phyloP scores from a whole-genome alignment of 1,284 basidiomycete species.

The Leccinum pallidistipes region DNA sequence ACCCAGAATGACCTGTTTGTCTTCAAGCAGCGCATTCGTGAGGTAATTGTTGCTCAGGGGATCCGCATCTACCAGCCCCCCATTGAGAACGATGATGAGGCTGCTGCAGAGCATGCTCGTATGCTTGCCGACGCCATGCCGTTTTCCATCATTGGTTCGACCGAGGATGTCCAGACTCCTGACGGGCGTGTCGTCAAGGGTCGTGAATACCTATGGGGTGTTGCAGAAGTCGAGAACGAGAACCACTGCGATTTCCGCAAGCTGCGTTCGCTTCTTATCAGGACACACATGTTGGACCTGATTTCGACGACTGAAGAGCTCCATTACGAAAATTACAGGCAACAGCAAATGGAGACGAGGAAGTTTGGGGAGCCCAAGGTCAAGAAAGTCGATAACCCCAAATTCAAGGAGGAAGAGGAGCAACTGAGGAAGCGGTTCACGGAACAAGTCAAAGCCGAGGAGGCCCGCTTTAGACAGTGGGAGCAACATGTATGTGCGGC shows the following conservation, averaged over 20 bases:
- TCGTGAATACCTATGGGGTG: conserved; percentile 99
- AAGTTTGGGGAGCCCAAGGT: conserved; percentile 99
- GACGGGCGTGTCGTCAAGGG: conserved; percentile 97
- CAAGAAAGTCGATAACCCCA: conserved; percentile 98
- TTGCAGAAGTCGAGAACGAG: conserved; percentile 99
- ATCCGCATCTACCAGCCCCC: conserved; percentile 96
- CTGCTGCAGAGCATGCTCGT: conserved; percentile 86
- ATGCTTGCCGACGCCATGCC: conserved; percentile 90
- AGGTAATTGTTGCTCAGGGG: conserved; percentile 87
- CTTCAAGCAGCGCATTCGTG: conserved; percentile 95
- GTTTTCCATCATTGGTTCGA: conserved; percentile 98
- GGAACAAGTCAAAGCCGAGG: conserved; percentile 99
- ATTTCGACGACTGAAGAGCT: conserved; percentile 95
- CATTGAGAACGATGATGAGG: conserved; percentile 89
- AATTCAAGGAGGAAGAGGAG: conserved; percentile 99
- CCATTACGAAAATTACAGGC: conserved; percentile 98
- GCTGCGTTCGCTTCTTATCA: conserved; percentile 92
- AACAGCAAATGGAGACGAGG: conserved; percentile 99
- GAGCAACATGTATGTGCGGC: conserved; percentile 84
- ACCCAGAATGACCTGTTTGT: conserved; percentile 88
- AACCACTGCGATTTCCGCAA: conserved; percentile 99
- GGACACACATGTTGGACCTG: conserved; percentile 98
- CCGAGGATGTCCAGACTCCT: conserved; percentile 87
- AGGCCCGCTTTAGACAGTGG: conserved; percentile 98
- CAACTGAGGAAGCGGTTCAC: conserved; percentile 95